A percentile compares a stretch with the other conserved stretches of the same genome.
These are phyloP conservation scores for Xylaria nigripes DNA, from an alignment of 495 filamentous ascomycete species.

Conservation along the genomic window DNA sequence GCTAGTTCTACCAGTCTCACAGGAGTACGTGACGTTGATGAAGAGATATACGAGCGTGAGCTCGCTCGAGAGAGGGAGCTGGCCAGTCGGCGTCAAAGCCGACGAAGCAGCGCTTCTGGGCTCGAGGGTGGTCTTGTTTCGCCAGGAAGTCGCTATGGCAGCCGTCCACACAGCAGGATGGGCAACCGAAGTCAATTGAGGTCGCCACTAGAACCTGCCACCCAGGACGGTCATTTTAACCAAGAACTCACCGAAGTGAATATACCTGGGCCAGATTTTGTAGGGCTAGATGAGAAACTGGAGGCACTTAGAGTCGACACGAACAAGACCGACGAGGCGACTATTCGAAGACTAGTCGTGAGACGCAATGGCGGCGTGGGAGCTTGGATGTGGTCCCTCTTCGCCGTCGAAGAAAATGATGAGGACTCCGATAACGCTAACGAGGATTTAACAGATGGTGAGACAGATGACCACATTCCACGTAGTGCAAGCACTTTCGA, in stretches of 20 bases:
- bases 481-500: conserved; percentile 26
- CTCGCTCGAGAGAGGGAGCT: conserved; percentile 31
- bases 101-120: conserved; percentile 24
- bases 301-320: conserved; percentile 35
- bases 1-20: conserved; percentile 63
- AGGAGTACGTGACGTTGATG: conserved; percentile 41
- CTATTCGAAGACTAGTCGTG: conserved; percentile 45
- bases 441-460: conserved; percentile 32
- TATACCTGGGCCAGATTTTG: conserved; percentile 51
- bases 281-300: conserved; percentile 44
- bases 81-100: conserved; percentile 28
- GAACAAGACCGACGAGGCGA: conserved; percentile 45
- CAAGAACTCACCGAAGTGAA: conserved; percentile 31
- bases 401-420: conserved; percentile 55
- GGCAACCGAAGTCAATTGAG: conserved; percentile 33
- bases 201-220: conserved; percentile 28
- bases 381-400: conserved; percentile 71
- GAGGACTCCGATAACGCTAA: conserved; percentile 40
- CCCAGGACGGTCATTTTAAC: conserved; percentile 40
- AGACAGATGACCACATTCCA: conserved; percentile 26
- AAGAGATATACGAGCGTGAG: conserved; percentile 37
- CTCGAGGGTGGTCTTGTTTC: conserved; percentile 33
- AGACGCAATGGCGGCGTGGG: conserved; percentile 62
- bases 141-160: conserved; percentile 35
- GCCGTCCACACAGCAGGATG: conserved; percentile 37